These are phyloP conservation scores for Populus hybrid DNA, from an alignment of 441 rosid species.

Conservation along the genomic window DNA sequence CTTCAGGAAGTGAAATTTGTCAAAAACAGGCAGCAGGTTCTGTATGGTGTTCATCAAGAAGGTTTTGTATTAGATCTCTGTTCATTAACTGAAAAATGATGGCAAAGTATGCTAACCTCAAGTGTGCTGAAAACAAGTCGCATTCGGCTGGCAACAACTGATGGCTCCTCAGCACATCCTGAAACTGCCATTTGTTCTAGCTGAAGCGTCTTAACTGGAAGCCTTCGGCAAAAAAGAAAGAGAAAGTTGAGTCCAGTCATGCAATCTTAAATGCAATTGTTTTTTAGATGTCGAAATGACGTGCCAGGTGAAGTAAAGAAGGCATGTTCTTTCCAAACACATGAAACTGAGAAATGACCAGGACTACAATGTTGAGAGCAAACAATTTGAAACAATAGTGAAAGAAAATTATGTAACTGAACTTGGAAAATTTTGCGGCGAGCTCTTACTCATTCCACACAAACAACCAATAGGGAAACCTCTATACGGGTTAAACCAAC, in stretches of 20 bases:
- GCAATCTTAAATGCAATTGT: background rate
- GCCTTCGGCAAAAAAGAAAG: slow-evolving; percentile 40
- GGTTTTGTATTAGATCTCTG: background rate
- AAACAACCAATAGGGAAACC: too few relatives aligned
- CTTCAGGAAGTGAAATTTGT: background rate
- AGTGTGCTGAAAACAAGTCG: slow-evolving; percentile 81
- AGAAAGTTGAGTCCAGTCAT: background rate
- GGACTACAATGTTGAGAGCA: too few relatives aligned
- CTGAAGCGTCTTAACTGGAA: slow-evolving; percentile 93
- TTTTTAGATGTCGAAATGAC: background rate
- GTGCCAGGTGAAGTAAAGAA: too few relatives aligned
- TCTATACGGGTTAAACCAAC: too few relatives aligned
- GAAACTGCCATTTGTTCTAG: slow-evolving; percentile 89
- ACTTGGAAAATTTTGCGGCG: too few relatives aligned
- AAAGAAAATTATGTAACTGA: too few relatives aligned
- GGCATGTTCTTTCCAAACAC: too few relatives aligned
- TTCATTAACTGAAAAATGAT: background rate
- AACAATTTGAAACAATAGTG: too few relatives aligned
- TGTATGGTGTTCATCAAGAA: background rate
- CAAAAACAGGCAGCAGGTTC: background rate
- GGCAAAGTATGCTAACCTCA: slow-evolving; percentile 46
- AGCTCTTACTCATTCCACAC: too few relatives aligned
- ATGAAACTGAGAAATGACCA: too few relatives aligned
- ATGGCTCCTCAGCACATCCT: slow-evolving; percentile 77
- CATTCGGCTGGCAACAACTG: slow-evolving; percentile 87